These are phyloP conservation scores for Suillus decipiens DNA, from an alignment of 768 basidiomycete genomes.

Conservation along the genomic window DNA sequence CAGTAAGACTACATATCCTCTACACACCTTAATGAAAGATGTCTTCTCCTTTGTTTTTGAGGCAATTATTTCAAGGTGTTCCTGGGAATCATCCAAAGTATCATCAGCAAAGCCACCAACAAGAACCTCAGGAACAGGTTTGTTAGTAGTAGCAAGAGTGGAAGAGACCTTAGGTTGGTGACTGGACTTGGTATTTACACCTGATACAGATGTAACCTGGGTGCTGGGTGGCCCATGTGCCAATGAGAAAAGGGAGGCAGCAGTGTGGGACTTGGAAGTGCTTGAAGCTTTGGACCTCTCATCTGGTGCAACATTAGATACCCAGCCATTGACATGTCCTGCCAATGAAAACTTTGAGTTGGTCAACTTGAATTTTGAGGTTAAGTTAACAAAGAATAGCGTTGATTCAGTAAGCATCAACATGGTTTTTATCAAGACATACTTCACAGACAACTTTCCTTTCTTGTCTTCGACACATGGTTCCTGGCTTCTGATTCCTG, in stretches of 20 bases:
- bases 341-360: background rate
- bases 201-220: background rate
- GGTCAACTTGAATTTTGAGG: background rate
- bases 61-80: background rate
- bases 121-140: background rate
- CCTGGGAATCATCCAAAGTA: background rate
- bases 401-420: constrained; percentile 11
- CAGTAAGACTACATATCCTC: background rate
- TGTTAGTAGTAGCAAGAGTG: background rate
- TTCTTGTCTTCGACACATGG: background rate
- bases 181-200: background rate
- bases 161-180: background rate
- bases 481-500: background rate
- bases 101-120: background rate
- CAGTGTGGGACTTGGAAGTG: background rate
- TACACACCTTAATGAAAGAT: background rate
- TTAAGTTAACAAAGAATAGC: constrained; percentile 10
- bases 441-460: background rate
- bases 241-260: background rate
- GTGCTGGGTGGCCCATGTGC: background rate
- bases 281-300: background rate
- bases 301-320: background rate
- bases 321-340: background rate
- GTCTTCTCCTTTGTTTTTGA: background rate
- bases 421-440: constrained; percentile 1